A percentile compares a stretch with the other conserved stretches of the same genome.
phyloP scores from a whole-genome alignment of 768 basidiomycete species.

The Kwoniella heveanensis region DNA sequence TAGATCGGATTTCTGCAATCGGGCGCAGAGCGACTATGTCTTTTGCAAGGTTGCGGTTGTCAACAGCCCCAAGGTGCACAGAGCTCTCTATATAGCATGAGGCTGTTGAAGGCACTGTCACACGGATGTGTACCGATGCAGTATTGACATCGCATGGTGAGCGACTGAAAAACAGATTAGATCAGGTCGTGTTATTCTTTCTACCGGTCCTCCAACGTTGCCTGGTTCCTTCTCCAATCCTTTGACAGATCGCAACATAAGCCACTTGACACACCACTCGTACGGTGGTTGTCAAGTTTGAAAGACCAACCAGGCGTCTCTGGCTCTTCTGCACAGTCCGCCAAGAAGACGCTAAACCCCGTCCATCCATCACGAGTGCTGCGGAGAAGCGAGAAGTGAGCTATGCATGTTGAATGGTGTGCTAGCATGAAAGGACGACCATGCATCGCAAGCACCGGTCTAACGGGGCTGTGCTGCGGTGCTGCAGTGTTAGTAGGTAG shows the following conservation, averaged over 20 bases:
- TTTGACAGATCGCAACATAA: background rate
- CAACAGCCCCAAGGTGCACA: too few relatives aligned
- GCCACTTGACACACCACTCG: background rate
- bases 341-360: background rate
- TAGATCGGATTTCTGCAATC: too few relatives aligned
- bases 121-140: too few relatives aligned
- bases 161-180: background rate
- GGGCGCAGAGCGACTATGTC: too few relatives aligned
- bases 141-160: background rate
- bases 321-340: background rate
- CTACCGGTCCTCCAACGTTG: too few relatives aligned
- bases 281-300: background rate
- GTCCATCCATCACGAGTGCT: background rate
- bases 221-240: background rate
- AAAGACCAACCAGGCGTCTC: background rate
- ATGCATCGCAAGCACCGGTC: background rate
- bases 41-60: too few relatives aligned
- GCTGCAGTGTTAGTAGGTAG: background rate
- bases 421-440: background rate
- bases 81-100: too few relatives aligned
- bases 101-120: too few relatives aligned
- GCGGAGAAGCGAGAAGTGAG: background rate
- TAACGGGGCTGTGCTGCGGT: conserved; percentile 1
- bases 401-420: background rate
- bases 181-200: background rate